A percentile compares a stretch with the other conserved stretches of the same genome.
phyloP scores from a whole-genome alignment of 345 rosid genomes.

The Eucalyptus caleyi region DNA sequence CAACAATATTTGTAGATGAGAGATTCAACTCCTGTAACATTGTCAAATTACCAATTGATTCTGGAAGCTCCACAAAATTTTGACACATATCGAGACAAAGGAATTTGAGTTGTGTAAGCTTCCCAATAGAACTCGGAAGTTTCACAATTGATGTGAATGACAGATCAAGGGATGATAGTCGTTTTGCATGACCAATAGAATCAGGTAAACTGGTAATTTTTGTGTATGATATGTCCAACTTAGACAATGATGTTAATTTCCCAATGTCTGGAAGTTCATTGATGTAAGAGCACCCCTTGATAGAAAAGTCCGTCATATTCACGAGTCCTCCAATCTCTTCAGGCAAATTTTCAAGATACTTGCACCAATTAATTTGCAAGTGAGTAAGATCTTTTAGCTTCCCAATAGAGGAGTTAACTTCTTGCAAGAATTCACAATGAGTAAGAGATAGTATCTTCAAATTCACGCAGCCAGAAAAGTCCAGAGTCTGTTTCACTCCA shows the following conservation, averaged over 20 bases:
- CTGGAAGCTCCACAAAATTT: no score
- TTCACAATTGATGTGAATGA: rapidly evolving
- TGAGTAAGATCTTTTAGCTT: not conserved
- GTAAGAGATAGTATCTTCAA: rapidly evolving
- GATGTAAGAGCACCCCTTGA: rapidly evolving
- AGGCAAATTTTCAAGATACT: not conserved
- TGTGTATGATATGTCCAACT: rapidly evolving
- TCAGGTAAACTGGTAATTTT: not conserved
- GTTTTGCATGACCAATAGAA: not conserved
- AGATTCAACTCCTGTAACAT: no score
- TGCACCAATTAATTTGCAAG: rapidly evolving
- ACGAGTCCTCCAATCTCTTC: not conserved
- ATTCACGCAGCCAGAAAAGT: not conserved
- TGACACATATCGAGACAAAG: no score
- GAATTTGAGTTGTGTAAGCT: no score
- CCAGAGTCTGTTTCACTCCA: not conserved
- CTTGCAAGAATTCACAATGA: rapidly evolving
- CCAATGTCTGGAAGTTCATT: not conserved
- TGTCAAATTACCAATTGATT: no score
- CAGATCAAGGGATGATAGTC: not conserved
- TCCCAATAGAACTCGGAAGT: no score
- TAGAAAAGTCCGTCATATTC: not conserved
- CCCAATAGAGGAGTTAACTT: not conserved
- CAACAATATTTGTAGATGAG: no score
- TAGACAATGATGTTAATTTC: not conserved